phyloP scores from a whole-genome alignment of 2,329 filamentous ascomycete genomes.

The Aspergillus costaricaensis region DNA sequence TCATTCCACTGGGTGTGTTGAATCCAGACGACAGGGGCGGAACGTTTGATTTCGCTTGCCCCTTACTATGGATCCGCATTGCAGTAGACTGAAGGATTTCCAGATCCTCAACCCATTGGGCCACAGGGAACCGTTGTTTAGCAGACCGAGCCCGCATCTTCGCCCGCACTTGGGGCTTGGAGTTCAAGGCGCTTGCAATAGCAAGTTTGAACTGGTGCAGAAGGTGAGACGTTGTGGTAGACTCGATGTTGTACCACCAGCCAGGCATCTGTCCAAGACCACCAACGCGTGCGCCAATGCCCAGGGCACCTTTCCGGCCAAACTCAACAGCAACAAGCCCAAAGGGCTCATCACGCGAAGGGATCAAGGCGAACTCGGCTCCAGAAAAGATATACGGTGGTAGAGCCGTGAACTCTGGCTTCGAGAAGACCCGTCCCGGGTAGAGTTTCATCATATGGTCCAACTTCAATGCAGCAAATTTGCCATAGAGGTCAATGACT shows the following conservation, averaged over 20 bases:
- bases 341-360: constrained; percentile 69
- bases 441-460: constrained; percentile 66
- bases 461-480: constrained; percentile 67
- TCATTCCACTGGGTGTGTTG: constrained; percentile 44
- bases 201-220: constrained; percentile 66
- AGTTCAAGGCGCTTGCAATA: constrained; percentile 62
- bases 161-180: constrained; percentile 57
- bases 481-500: constrained; percentile 68
- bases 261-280: constrained; percentile 71
- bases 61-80: constrained; percentile 59
- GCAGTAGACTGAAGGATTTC: constrained; percentile 63
- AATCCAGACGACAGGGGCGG: constrained; percentile 44
- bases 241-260: constrained; percentile 71
- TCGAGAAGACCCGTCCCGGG: constrained; percentile 66
- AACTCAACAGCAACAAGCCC: constrained; percentile 70
- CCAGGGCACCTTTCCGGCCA: constrained; percentile 67
- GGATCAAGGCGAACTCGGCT: constrained; percentile 68
- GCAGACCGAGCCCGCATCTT: constrained; percentile 67
- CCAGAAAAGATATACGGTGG: constrained; percentile 69
- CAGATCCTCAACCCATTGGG: constrained; percentile 66
- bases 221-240: constrained; percentile 63
- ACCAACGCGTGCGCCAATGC: constrained; percentile 66
- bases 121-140: constrained; percentile 67
- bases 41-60: constrained; percentile 33
- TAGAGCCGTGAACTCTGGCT: constrained; percentile 66